These are phyloP conservation scores for Huntiella abstrusa DNA, from an alignment of 2,329 filamentous ascomycete genomes.

Conservation along the genomic window DNA sequence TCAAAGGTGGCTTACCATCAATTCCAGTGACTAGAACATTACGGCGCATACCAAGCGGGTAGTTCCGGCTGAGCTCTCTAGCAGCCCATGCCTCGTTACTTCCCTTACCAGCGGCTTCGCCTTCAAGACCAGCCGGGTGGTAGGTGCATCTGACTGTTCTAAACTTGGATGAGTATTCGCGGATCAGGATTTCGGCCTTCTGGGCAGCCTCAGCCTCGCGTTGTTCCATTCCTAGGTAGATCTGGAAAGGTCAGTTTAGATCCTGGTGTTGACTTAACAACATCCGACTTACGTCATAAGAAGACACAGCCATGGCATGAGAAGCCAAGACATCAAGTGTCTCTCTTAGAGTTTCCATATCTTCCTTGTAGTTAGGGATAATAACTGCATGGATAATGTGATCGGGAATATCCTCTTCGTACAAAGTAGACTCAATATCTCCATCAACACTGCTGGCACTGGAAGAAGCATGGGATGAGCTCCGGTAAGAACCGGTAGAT, in stretches of 20 bases:
- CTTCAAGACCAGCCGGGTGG: constrained; percentile 45
- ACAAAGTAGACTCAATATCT: constrained; percentile 19
- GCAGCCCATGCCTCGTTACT: constrained; percentile 58
- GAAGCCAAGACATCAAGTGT: constrained; percentile 50
- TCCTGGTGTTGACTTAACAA: not conserved
- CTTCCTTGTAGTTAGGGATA: constrained; percentile 58
- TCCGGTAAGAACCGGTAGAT: constrained; percentile 19
- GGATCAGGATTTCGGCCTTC: constrained; percentile 44
- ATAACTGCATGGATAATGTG: constrained; percentile 44
- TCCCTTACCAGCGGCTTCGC: constrained; percentile 54
- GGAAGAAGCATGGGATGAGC: constrained; percentile 28
- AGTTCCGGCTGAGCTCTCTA: constrained; percentile 43
- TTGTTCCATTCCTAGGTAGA: constrained; percentile 56
- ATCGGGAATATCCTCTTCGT: constrained; percentile 21
- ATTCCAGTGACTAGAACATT: constrained; percentile 53
- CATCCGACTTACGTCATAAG: constrained; percentile 45
- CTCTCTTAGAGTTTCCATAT: constrained; percentile 46
- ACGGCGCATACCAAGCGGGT: constrained; percentile 31
- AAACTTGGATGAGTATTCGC: constrained; percentile 45
- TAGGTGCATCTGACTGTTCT: constrained; percentile 47
- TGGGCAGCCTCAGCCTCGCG: constrained; percentile 40
- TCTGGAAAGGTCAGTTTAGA: constrained; percentile 21
- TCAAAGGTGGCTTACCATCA: constrained; percentile 36
- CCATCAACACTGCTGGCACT: constrained; percentile 32
- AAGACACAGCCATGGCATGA: constrained; percentile 41